A percentile compares a stretch with the other conserved stretches of the same genome.
Evolutionary conservation across 2,329 filamentous ascomycete species (phyloP).

Genomic region (Macrophomina tecta): DNA sequence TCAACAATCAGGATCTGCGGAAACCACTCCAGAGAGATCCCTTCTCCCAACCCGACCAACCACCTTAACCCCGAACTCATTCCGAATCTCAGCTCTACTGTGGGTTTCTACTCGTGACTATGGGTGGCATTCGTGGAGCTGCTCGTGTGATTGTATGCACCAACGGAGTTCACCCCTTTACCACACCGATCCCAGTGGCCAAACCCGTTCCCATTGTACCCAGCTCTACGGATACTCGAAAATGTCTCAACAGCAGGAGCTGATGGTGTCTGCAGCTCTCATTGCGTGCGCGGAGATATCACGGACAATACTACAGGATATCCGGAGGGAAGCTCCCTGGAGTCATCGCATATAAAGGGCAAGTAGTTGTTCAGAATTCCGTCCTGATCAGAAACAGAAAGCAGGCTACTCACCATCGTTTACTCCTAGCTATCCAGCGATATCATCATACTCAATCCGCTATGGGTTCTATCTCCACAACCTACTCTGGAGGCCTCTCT

Average conservation of each 20-base stretch:
- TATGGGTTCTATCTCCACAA: conserved; percentile 16
- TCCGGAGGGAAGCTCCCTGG: not conserved
- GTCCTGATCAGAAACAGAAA: not conserved
- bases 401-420: not conserved
- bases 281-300: conserved; percentile 15
- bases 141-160: conserved; percentile 21
- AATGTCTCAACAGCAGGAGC: conserved; percentile 8
- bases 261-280: conserved; percentile 11
- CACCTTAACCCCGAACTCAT: conserved; percentile 20
- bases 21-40: not conserved
- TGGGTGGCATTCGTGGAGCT: conserved; percentile 12
- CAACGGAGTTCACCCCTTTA: conserved; percentile 8
- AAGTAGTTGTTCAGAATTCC: not conserved
- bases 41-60: conserved; percentile 6
- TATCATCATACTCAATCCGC: not conserved
- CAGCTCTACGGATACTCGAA: conserved; percentile 14
- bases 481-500: conserved; percentile 20
- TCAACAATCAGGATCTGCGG: not conserved
- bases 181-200: not conserved
- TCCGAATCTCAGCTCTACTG: not conserved
- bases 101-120: not conserved
- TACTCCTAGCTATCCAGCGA: not conserved
- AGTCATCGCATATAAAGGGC: not conserved
- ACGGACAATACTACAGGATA: not conserved
- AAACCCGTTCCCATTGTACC: not conserved